A percentile compares a stretch with the other conserved stretches of the same genome.
phyloP scores from a whole-genome alignment of 225 moss, liverwort and hornwort species.

The Asterella californica region DNA sequence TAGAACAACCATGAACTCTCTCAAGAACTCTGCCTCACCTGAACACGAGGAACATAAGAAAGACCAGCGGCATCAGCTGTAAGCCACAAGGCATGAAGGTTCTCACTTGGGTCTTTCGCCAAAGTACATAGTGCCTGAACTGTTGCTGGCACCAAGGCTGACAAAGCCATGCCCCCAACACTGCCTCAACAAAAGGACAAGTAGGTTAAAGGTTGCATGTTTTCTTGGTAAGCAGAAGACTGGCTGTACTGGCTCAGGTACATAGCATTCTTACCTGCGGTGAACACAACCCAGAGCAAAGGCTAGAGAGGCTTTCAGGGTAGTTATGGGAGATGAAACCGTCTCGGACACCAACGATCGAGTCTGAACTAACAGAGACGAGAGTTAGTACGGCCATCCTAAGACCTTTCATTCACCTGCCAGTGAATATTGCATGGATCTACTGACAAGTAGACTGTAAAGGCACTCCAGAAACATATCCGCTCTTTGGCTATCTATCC shows the following conservation, averaged over 20 bases:
- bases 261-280: constrained; percentile 47
- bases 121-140: constrained; percentile 82
- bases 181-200: constrained; percentile 31
- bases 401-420: no score
- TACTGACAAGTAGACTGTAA: no score
- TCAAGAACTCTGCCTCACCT: constrained; percentile 31
- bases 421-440: no score
- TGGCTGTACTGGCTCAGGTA: background rate
- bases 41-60: constrained; percentile 94
- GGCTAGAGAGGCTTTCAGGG: constrained; percentile 76
- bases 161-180: constrained; percentile 98
- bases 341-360: constrained; percentile 61
- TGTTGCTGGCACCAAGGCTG: constrained; percentile 89
- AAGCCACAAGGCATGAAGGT: constrained; percentile 87
- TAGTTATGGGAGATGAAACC: constrained; percentile 40
- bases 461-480: no score
- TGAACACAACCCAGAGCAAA: constrained; percentile 95
- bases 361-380: constrained; percentile 38
- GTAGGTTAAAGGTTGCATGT: background rate
- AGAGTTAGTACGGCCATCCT: background rate
- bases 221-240: background rate
- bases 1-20: no score
- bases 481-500: no score
- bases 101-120: constrained; percentile 80
- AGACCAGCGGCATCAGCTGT: constrained; percentile 97